These are phyloP conservation scores for Globisporangium orthogonon DNA, from an alignment of 352 stramenopile genomes.

Conservation along the genomic window DNA sequence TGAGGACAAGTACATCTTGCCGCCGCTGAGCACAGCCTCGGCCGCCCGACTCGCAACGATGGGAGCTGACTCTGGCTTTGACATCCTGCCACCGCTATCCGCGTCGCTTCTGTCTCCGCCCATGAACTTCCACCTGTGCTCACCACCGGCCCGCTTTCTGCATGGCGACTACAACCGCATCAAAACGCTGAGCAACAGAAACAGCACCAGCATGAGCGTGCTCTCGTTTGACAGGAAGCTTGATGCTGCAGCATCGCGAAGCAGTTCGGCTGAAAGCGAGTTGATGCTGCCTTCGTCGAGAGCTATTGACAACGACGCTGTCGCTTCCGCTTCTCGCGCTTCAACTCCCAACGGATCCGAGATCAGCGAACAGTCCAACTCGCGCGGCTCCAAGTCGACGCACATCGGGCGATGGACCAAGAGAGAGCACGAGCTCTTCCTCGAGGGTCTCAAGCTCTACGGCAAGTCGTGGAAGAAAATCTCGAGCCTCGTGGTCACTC, in stretches of 20 bases:
- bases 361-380: background rate
- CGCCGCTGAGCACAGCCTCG: conserved; percentile 2
- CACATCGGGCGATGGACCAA: conserved; percentile 87
- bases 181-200: background rate
- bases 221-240: background rate
- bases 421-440: conserved; percentile 84
- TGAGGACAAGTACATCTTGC: conserved; percentile 23
- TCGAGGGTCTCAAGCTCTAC: conserved; percentile 79
- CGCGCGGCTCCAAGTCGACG: conserved; percentile 4
- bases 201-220: conserved; percentile 3
- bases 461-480: conserved; percentile 92
- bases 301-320: background rate
- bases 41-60: background rate
- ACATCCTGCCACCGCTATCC: conserved; percentile 9
- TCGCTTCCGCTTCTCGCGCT: background rate
- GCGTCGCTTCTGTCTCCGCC: conserved; percentile 9
- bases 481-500: conserved; percentile 67
- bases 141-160: conserved; percentile 1
- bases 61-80: conserved; percentile 5
- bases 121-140: conserved; percentile 2
- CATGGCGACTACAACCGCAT: conserved; percentile 4
- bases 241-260: background rate
- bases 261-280: background rate
- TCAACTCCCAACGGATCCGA: background rate
- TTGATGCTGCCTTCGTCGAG: background rate